A percentile compares a stretch with the other conserved stretches of the same genome.
Evolutionary conservation across 768 basidiomycete genomes (phyloP).

Genomic region (Mycena rosella): DNA sequence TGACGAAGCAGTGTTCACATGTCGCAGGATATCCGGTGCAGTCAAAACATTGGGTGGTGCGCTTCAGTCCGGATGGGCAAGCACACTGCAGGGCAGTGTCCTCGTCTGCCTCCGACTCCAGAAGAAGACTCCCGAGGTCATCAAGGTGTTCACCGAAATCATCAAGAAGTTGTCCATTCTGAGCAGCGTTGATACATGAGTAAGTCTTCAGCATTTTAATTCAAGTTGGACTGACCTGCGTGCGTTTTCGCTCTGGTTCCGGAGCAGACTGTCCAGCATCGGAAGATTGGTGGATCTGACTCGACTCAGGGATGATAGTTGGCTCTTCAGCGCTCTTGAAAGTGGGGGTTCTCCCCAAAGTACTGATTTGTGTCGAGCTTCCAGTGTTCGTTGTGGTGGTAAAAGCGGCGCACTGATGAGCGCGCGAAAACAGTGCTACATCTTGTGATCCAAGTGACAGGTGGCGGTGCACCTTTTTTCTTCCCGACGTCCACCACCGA

Average conservation of each 20-base stretch:
- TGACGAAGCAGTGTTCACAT: too few species aligned
- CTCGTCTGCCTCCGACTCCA: slow-evolving; percentile 14
- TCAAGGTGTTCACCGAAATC: slow-evolving; percentile 15
- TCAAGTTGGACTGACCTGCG: neutral
- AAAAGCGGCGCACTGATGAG: too few species aligned
- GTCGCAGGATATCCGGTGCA: too few species aligned
- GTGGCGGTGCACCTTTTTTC: too few species aligned
- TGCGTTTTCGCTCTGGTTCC: neutral
- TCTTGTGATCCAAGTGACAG: too few species aligned
- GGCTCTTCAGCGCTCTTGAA: neutral
- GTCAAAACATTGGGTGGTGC: too few species aligned
- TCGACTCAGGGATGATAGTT: too few species aligned
- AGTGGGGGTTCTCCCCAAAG: neutral
- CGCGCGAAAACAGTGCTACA: too few species aligned
- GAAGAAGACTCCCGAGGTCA: neutral
- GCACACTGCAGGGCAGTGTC: neutral
- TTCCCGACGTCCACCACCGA: too few species aligned
- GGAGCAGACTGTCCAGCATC: neutral
- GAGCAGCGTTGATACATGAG: neutral
- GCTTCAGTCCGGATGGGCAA: slow-evolving; percentile 8
- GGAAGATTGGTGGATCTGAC: too few species aligned
- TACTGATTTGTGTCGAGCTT: neutral
- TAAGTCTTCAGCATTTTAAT: neutral
- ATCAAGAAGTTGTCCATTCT: slow-evolving; percentile 21
- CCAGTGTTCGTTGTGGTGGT: neutral